Base-by-base conservation (phyloP, 225 moss, liverwort and hornwort species). In the Polytrichum commune region DNA sequence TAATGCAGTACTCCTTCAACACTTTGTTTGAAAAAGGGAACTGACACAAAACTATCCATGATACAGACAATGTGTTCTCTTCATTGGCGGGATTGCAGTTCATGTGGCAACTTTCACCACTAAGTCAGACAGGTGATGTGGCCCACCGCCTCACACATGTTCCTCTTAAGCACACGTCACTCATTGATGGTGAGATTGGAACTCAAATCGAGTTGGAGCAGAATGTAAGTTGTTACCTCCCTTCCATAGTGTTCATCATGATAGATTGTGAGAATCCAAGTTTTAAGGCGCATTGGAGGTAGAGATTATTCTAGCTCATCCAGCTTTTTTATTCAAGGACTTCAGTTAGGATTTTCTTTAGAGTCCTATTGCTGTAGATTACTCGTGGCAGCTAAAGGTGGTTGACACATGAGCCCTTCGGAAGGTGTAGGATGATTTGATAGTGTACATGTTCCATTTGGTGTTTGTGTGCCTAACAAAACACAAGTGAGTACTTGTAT, bases 1-100 rank as follows among this genome's bases (percentile, higher is more conserved):
- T 58, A 58, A 23, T 20, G 9, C 22, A 58, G 24, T 58, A 24
- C 24, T 58, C 16, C n/a, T 20, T 58, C 58, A 20, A 58, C 24
- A 20, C 8, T 0, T 6, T 58, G 6, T 58, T 23, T 58, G 35
- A 20, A 27, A 64, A 63, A 18, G 3, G 64, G 6, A 18, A 53
- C 57, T 77, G 65, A 71, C 25, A 55, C 32, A 28, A 28, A 6
- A 24, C 7, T 58, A 23, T 58, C 9, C 68, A 53, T 63, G 63
- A 75, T 71, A 63, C 88, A 92, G 96, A 96, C 66, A 96, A 96
- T 58, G 93, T 93, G 10, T 96, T 96, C 61, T 96, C 96, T 19
- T 92, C 96, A 29, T 80, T 93, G 84, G 90, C 79, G 65, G 96
- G 96, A 68, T 80, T 96, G 77, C 93, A 96, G 84, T 96, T 96